Conservation (phyloP, 139 green algal genomes). For the Picocystis salinarum region DNA sequence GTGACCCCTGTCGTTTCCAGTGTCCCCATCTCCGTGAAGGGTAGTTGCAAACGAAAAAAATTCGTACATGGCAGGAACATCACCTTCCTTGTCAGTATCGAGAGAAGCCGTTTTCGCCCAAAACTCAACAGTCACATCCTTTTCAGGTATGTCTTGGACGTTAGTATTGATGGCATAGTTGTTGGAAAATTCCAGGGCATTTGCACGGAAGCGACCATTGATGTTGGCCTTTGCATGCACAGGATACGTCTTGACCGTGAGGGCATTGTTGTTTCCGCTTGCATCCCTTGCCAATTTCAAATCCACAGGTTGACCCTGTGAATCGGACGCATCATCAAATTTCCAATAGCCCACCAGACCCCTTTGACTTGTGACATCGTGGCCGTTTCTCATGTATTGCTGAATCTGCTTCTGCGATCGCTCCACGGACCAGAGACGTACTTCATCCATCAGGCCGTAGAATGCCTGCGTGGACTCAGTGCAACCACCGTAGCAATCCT, state of each 20-base stretch:
- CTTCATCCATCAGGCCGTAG: conserved; percentile 65
- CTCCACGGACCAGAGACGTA: conserved; percentile 41
- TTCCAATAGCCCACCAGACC: conserved; percentile 66
- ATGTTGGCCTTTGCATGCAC: not conserved
- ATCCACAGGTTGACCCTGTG: too few species aligned
- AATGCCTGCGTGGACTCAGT: conserved; percentile 53
- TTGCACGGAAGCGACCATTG: too few species aligned
- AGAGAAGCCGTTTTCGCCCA: conserved; percentile 31
- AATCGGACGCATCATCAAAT: conserved; percentile 78
- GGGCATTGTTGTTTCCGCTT: conserved; percentile 43
- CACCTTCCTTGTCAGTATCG: conserved; percentile 6
- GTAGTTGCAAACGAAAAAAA: conserved; percentile 35
- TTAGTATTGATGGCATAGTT: conserved; percentile 49
- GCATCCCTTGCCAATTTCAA: conserved; percentile 35
- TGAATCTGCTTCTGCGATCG: conserved; percentile 55
- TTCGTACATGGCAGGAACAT: conserved; percentile 13
- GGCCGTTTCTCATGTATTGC: conserved; percentile 33
- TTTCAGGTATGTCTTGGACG: conserved; percentile 28
- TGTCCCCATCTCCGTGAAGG: not conserved
- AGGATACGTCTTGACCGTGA: conserved; percentile 35
- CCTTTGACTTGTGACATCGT: conserved; percentile 25
- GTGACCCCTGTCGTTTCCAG: not conserved
- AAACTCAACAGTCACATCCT: conserved; percentile 55
- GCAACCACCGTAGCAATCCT: conserved; percentile 76
- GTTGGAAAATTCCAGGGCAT: conserved; percentile 46